Percentiles rank a stretch among this genome's conserved stretches.
phyloP scores from a whole-genome alignment of 2,329 filamentous ascomycete genomes.

The Penicillium expansum region DNA sequence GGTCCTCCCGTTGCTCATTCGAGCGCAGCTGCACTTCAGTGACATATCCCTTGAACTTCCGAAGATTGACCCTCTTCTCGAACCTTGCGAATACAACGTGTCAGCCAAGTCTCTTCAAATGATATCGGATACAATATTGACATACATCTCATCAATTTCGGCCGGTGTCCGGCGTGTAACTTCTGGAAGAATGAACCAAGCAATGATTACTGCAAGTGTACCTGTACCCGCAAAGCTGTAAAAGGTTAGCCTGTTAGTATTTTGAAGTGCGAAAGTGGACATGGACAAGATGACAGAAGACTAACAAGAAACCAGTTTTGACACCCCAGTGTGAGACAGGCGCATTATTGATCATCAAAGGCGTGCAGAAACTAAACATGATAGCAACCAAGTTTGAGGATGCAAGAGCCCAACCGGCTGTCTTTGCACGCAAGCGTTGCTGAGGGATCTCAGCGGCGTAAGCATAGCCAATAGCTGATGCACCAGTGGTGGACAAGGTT shows the following conservation, averaged over 20 bases:
- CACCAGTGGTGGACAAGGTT: constrained; percentile 44
- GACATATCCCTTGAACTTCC: constrained; percentile 38
- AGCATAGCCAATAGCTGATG: constrained; percentile 45
- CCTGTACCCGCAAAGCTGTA: constrained; percentile 37
- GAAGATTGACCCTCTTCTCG: constrained; percentile 38
- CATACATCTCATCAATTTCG: constrained; percentile 50
- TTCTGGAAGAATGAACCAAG: constrained; percentile 53
- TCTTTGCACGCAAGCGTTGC: constrained; percentile 43
- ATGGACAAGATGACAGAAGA: neutral
- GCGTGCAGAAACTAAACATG: constrained; percentile 48
- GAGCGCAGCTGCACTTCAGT: constrained; percentile 36
- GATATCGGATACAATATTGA: neutral
- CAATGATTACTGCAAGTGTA: constrained; percentile 31
- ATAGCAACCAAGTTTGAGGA: constrained; percentile 42
- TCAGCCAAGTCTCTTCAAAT: neutral
- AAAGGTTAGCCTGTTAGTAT: constrained; percentile 7
- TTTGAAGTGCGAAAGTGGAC: neutral
- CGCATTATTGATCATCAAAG: constrained; percentile 48
- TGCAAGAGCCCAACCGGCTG: constrained; percentile 42
- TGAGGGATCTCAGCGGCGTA: constrained; percentile 44
- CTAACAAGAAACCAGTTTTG: constrained; percentile 48
- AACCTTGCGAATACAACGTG: constrained; percentile 20
- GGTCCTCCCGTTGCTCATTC: constrained; percentile 20
- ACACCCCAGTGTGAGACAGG: constrained; percentile 41
- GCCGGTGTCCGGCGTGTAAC: constrained; percentile 49